Percentiles rank a stretch among this genome's conserved stretches.
Conservation (phyloP, 371 early-diverging fungal genomes). For the Neoconidiobolus thromboides region DNA sequence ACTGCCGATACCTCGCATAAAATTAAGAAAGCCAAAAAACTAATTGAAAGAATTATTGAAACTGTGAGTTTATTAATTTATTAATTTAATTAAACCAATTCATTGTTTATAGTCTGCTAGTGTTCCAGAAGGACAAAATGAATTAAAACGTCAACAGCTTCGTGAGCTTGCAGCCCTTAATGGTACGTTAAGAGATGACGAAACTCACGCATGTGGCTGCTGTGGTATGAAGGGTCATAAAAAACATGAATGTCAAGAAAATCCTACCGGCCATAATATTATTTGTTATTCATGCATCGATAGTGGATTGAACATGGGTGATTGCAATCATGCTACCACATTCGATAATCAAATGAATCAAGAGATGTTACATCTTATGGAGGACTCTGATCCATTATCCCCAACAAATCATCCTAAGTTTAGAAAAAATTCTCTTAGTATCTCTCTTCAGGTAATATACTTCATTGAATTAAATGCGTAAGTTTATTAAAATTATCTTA, state of each 20-base stretch:
- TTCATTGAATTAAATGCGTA: too few species aligned
- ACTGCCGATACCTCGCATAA: conserved; percentile 80
- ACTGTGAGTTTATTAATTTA: conserved; percentile 30
- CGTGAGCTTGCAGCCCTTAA: conserved; percentile 88
- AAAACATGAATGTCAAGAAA: conserved; percentile 79
- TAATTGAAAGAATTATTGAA: conserved; percentile 83
- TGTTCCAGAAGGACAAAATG: conserved; percentile 86
- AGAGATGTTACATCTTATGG: too few species aligned
- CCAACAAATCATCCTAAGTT: too few species aligned
- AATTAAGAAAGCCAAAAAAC: conserved; percentile 59
- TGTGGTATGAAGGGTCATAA: conserved; percentile 87
- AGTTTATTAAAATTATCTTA: too few species aligned
- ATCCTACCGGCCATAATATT: too few species aligned
- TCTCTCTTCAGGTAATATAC: too few species aligned
- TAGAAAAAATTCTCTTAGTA: too few species aligned
- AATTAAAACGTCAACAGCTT: conserved; percentile 79
- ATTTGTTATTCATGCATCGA: too few species aligned
- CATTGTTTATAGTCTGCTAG: conserved; percentile 45
- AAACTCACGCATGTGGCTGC: conserved; percentile 80
- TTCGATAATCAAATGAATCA: too few species aligned
- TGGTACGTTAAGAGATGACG: conserved; percentile 89
- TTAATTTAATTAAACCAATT: not conserved
- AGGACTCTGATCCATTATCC: too few species aligned
- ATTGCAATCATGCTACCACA: too few species aligned
- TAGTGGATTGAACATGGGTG: too few species aligned